Evolutionary conservation across 371 early-diverging fungal species (phyloP).

Genomic region (Mortierella sp.): DNA sequence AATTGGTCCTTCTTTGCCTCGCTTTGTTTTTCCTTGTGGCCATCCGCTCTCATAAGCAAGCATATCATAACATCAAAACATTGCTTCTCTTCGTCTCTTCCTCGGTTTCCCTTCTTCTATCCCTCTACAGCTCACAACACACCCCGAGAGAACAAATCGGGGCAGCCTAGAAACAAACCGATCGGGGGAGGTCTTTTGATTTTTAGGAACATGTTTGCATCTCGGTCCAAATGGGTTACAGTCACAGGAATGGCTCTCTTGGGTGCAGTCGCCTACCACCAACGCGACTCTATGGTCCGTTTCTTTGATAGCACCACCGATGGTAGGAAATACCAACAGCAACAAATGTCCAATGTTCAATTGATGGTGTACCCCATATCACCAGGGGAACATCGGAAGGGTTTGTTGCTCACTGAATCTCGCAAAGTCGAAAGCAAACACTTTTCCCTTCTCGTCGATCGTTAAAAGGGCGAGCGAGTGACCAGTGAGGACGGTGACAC

Average conservation of each 20-base stretch:
- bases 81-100: too few relatives aligned
- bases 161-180: background rate
- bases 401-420: too few relatives aligned
- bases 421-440: background rate
- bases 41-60: background rate
- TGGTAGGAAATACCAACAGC: too few relatives aligned
- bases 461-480: background rate
- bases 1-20: background rate
- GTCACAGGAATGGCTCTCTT: slow-evolving; percentile 11
- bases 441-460: background rate
- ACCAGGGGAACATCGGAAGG: too few relatives aligned
- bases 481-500: background rate
- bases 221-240: slow-evolving; percentile 6
- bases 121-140: background rate
- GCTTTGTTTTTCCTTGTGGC: background rate
- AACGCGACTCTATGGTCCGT: slow-evolving; percentile 17
- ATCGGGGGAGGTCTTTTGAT: background rate
- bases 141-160: background rate
- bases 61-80: background rate
- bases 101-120: background rate
- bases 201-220: background rate
- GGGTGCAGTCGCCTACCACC: slow-evolving; percentile 24
- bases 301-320: background rate
- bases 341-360: too few relatives aligned
- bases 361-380: too few relatives aligned